These are phyloP conservation scores for Rachicladosporium sp. DNA, from an alignment of 2,329 filamentous ascomycete species.

Conservation along the genomic window DNA sequence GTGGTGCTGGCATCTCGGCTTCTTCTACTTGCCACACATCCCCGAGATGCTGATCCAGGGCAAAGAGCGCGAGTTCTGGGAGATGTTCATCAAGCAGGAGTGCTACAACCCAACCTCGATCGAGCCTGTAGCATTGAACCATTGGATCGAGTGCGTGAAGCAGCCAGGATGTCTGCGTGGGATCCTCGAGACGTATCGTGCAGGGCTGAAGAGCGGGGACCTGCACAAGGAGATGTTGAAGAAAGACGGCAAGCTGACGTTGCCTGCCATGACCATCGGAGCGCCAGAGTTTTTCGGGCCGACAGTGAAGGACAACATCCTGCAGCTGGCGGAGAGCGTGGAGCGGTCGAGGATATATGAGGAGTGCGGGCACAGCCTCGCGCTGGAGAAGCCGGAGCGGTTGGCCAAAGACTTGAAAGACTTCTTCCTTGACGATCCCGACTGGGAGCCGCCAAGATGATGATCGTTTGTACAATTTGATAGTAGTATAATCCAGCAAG, in stretches of 20 bases:
- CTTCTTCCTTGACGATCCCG: constrained; percentile 11
- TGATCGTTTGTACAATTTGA: no score
- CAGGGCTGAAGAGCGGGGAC: constrained; percentile 22
- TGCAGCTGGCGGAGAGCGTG: constrained; percentile 20
- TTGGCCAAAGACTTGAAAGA: constrained; percentile 16
- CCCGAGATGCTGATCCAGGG: constrained; percentile 29
- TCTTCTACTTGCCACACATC: constrained; percentile 26
- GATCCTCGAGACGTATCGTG: constrained; percentile 24
- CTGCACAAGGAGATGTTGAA: constrained; percentile 16
- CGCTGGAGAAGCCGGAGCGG: constrained; percentile 23
- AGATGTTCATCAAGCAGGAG: constrained; percentile 29
- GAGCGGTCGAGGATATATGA: constrained; percentile 22
- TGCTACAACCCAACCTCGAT: constrained; percentile 28
- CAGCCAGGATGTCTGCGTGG: constrained; percentile 23
- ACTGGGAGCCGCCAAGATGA: no score
- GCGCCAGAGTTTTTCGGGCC: constrained; percentile 26
- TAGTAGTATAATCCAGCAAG: no score
- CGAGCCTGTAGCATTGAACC: constrained; percentile 21
- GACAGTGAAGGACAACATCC: constrained; percentile 20
- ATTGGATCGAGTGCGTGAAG: constrained; percentile 23
- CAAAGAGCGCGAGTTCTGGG: constrained; percentile 28
- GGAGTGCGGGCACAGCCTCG: constrained; percentile 24
- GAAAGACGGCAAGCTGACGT: constrained; percentile 18
- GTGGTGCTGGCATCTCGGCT: constrained; percentile 25
- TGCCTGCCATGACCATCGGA: constrained; percentile 24